These are phyloP conservation scores for Chimonanthus praecox DNA, from an alignment of 164 flowering plant genomes.

Conservation along the genomic window DNA sequence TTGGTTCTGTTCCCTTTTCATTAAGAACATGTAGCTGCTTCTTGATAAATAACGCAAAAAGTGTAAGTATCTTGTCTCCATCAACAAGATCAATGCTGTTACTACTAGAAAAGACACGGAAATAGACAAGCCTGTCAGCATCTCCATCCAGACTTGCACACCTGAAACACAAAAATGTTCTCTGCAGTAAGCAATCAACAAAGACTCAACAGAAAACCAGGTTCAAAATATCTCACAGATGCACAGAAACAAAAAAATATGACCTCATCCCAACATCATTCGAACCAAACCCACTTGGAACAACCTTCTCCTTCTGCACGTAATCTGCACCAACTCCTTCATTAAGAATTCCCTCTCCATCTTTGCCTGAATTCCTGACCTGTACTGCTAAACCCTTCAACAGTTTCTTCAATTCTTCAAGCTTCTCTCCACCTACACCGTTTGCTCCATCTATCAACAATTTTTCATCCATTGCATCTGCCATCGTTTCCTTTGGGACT, in stretches of 20 bases:
- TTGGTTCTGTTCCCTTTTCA: conserved; percentile 11
- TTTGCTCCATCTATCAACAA: conserved; percentile 87
- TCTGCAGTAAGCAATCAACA: conserved; percentile 17
- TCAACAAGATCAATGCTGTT: conserved; percentile 70
- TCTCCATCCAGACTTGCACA: conserved; percentile 99
- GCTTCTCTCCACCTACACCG: conserved; percentile 89
- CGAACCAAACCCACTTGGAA: conserved; percentile 61
- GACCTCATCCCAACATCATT: conserved; percentile 71
- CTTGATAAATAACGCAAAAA: conserved; percentile 78
- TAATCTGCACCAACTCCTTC: conserved; percentile 95
- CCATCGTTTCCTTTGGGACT: conserved; percentile 34
- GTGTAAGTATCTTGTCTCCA: conserved; percentile 90
- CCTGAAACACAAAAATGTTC: conserved; percentile 57
- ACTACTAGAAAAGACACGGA: conserved; percentile 32
- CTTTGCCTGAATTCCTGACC: conserved; percentile 66
- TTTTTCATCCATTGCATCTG: conserved; percentile 24
- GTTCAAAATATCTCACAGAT: neutral
- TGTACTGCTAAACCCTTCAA: conserved; percentile 47
- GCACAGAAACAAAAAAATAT: conserved; percentile 18
- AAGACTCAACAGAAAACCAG: neutral
- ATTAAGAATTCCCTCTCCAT: conserved; percentile 71
- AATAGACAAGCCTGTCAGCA: conserved; percentile 93
- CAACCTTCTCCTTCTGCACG: conserved; percentile 92
- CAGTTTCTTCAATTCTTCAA: conserved; percentile 37
- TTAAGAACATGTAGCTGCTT: conserved; percentile 57